Percentiles rank a stretch among this genome's conserved stretches.
Evolutionary conservation across 352 stramenopile genomes (phyloP).

Genomic region (Peronospora belbahrii): DNA sequence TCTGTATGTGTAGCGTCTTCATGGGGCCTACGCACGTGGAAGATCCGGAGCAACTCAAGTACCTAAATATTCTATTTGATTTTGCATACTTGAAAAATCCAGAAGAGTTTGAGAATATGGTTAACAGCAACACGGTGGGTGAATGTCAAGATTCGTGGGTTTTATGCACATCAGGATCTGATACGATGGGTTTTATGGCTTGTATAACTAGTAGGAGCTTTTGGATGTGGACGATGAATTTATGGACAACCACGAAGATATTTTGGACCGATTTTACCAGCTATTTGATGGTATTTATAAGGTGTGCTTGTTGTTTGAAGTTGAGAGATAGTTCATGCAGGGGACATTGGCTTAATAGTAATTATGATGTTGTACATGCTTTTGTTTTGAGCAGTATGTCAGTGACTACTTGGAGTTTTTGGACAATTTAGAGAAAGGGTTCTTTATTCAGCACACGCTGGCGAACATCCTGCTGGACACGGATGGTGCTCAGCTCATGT

Average conservation of each 20-base stretch:
- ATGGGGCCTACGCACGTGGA: conserved; percentile 81
- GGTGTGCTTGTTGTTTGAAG: conserved; percentile 17
- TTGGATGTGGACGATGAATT: conserved; percentile 89
- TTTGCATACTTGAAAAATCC: conserved; percentile 93
- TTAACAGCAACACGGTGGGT: conserved; percentile 85
- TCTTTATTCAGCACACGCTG: conserved; percentile 94
- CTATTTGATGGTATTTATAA: conserved; percentile 88
- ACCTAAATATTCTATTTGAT: conserved; percentile 92
- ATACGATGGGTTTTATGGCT: conserved; percentile 3
- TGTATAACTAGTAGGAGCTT: conserved; percentile 39
- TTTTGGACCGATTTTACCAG: conserved; percentile 84
- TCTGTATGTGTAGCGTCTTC: conserved; percentile 52
- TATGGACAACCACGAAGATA: conserved; percentile 82
- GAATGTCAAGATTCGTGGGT: background rate
- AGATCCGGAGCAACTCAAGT: conserved; percentile 86
- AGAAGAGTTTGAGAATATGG: conserved; percentile 91
- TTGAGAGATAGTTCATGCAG: background rate
- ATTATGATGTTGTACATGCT: background rate
- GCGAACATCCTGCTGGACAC: conserved; percentile 91
- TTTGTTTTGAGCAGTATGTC: conserved; percentile 86
- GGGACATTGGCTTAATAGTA: background rate
- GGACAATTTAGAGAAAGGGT: conserved; percentile 88
- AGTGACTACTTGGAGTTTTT: conserved; percentile 89
- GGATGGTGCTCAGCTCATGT: conserved; percentile 91
- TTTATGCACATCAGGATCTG: background rate